A percentile compares a stretch with the other conserved stretches of the same genome.
Evolutionary conservation across 371 early-diverging fungal species (phyloP).

Genomic region (Mucor piriformis): DNA sequence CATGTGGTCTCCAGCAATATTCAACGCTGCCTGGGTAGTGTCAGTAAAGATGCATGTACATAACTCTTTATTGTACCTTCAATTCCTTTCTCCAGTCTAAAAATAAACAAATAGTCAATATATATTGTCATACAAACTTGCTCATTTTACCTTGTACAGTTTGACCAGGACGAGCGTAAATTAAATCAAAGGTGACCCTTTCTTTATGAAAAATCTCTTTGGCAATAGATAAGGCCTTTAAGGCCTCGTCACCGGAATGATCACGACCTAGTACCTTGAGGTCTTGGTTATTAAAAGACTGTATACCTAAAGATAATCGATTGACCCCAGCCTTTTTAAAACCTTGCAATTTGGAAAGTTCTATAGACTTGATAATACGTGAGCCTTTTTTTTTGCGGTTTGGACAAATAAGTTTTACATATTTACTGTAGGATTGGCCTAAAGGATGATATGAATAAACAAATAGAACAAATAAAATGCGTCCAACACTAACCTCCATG

Average conservation of each 20-base stretch:
- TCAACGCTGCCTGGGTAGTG: conserved; percentile 42
- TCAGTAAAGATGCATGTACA: background rate
- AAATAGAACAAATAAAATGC: conserved; percentile 19
- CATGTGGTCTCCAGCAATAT: conserved; percentile 67
- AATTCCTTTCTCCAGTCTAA: conserved; percentile 71
- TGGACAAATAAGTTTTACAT: background rate
- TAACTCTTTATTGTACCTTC: conserved; percentile 24
- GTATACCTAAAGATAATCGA: conserved; percentile 83
- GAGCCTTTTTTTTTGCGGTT: background rate
- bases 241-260: conserved; percentile 68
- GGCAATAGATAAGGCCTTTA: conserved; percentile 59
- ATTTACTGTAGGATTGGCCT: conserved; percentile 69
- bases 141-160: conserved; percentile 47
- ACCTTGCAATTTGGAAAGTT: conserved; percentile 37
- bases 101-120: too few relatives aligned
- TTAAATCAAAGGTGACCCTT: conserved; percentile 79
- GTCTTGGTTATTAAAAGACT: conserved; percentile 63
- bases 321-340: conserved; percentile 74
- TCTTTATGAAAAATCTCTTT: conserved; percentile 59
- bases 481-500: conserved; percentile 51
- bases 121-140: too few relatives aligned
- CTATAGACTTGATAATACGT: conserved; percentile 45
- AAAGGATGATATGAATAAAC: conserved; percentile 25
- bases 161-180: conserved; percentile 84
- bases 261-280: conserved; percentile 61